phyloP scores from a whole-genome alignment of 1,284 basidiomycete genomes.

The Mycosarcoma mackinlayi region DNA sequence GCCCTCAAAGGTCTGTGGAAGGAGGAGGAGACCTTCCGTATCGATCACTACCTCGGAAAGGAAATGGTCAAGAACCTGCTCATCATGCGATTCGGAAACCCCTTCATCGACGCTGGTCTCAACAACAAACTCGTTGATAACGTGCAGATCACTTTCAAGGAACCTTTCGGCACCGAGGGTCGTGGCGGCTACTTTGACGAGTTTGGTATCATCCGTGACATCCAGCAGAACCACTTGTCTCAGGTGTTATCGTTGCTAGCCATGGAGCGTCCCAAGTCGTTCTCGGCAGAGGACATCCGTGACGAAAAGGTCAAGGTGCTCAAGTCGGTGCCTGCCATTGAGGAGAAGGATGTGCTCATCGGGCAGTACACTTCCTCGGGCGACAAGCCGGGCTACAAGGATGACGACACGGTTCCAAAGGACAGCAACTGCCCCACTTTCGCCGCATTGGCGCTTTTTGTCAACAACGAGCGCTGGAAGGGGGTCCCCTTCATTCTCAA shows the following conservation, averaged over 20 bases:
- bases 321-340: slow-evolving; percentile 64
- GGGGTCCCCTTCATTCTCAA: slow-evolving; percentile 67
- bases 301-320: slow-evolving; percentile 69
- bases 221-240: slow-evolving; percentile 69
- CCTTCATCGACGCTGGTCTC: slow-evolving; percentile 64
- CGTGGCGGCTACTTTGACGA: slow-evolving; percentile 70
- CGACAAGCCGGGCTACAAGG: slow-evolving; percentile 69
- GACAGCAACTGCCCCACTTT: slow-evolving; percentile 69
- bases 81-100: slow-evolving; percentile 66
- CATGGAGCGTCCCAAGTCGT: slow-evolving; percentile 68
- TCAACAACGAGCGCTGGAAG: slow-evolving; percentile 66
- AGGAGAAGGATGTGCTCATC: slow-evolving; percentile 65
- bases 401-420: slow-evolving; percentile 69
- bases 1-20: slow-evolving; percentile 66
- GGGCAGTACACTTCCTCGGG: slow-evolving; percentile 67
- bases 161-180: slow-evolving; percentile 69
- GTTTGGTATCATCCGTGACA: slow-evolving; percentile 69
- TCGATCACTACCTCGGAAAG: slow-evolving; percentile 68
- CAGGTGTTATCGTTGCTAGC: slow-evolving; percentile 68
- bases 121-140: slow-evolving; percentile 68
- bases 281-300: slow-evolving; percentile 68
- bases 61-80: slow-evolving; percentile 68
- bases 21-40: slow-evolving; percentile 68
- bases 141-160: slow-evolving; percentile 69
- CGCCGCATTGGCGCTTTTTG: slow-evolving; percentile 64